A percentile compares a stretch with the other conserved stretches of the same genome.
These are phyloP conservation scores for Candida methanosorbosa DNA, from an alignment of 805 yeast species.

Conservation along the genomic window DNA sequence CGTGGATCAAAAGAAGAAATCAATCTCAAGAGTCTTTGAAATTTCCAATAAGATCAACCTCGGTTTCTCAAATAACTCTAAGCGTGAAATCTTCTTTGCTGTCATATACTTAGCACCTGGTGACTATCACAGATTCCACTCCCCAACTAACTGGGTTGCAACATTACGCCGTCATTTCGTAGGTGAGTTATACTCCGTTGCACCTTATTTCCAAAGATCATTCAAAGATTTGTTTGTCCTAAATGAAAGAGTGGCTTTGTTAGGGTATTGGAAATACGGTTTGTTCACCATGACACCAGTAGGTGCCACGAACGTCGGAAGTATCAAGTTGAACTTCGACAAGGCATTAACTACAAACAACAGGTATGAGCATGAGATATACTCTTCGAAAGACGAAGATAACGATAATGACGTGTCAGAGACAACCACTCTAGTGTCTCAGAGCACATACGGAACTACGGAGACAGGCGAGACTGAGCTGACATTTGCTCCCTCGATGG, in stretches of 20 bases:
- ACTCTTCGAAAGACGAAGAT: conserved; percentile 16
- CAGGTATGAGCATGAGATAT: conserved; percentile 43
- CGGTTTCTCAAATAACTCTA: conserved; percentile 21
- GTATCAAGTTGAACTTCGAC: conserved; percentile 87
- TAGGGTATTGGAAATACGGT: conserved; percentile 96
- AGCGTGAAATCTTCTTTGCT: conserved; percentile 68
- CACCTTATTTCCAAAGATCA: conserved; percentile 90
- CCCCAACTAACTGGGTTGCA: conserved; percentile 95
- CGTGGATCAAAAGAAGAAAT: conserved; percentile 7
- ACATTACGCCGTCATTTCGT: conserved; percentile 89
- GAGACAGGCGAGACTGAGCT: not conserved
- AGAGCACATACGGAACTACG: not conserved
- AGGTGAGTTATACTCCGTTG: conserved; percentile 92
- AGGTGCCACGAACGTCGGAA: conserved; percentile 98
- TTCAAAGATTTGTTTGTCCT: conserved; percentile 80
- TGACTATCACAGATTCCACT: conserved; percentile 94
- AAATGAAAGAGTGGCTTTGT: conserved; percentile 89
- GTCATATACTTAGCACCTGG: conserved; percentile 97
- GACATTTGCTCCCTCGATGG: conserved; percentile 8
- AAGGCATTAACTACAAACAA: conserved; percentile 82
- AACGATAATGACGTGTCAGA: not conserved
- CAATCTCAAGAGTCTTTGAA: conserved; percentile 7
- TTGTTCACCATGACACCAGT: conserved; percentile 98
- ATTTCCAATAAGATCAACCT: conserved; percentile 17
- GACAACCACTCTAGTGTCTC: not conserved